Evolutionary conservation across 1,284 basidiomycete genomes (phyloP), one percentile per base, ranked within the genome.

Genomic region (Ceratobasidium papillatum): DNA sequence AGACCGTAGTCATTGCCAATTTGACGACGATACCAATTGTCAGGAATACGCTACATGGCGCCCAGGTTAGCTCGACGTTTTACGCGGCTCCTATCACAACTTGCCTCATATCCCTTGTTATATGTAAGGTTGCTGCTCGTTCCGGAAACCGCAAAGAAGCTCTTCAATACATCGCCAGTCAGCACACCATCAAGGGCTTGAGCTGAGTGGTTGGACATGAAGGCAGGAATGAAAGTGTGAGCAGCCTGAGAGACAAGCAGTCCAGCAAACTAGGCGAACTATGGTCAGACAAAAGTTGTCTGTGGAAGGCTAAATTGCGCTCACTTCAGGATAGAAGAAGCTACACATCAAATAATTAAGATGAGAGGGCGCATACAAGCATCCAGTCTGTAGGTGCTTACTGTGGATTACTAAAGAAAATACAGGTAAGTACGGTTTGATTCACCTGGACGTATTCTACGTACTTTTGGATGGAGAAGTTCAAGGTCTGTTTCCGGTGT

Each of bases 1-100:
- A 77, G 58, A 12, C 58, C 56, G 66, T 77, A 77, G 25, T 77
- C 75, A 25, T 68, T 51, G 32, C 41, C 43, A 41, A 66, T 64
- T 19, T 74, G 74, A 41, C 76, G 75, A 19, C 76, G 69, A 32
- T 75, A 77, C 76, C 76, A 77, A 43, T 77, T 77, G n/a, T 75
- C 71, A 12, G 65, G 65, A 68, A 68, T 68, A 5, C 51, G 34
- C 65, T 68, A 36, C 14, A 11, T n/a, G 11, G 25, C 17, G 25
- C 27, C n/a, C 51, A n/a, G 38, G 34, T 25, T 22, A 11, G 14
- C 12, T 25, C 11, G 17, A 59, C 30, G 27, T 14, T 22, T n/a
- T 41, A 3, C 7, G 17, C 3, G 32, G 17, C 1, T 66, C 19
- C 52, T 22, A 27, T 54, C 12, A 8, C n/a, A 56, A 19, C 65